phyloP scores from a whole-genome alignment of 768 basidiomycete genomes.

The Suillus lakei region DNA sequence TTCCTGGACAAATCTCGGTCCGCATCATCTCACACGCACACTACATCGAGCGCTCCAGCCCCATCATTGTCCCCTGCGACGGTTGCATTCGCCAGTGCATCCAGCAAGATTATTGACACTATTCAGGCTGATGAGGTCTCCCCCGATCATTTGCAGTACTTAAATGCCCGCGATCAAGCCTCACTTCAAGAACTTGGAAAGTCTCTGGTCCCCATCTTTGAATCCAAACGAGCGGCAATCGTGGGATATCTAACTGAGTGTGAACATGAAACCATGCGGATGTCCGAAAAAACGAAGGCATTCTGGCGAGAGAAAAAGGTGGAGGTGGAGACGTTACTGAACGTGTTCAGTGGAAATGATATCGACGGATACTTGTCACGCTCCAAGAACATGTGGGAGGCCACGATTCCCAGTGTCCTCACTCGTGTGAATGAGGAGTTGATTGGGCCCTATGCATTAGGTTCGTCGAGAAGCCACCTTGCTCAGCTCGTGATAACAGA shows the following conservation, averaged over 20 bases:
- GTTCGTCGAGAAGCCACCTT: conserved; percentile 41
- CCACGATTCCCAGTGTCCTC: conserved; percentile 49
- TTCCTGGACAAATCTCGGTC: conserved; percentile 87
- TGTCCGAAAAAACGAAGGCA: conserved; percentile 62
- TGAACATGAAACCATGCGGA: conserved; percentile 49
- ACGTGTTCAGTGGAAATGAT: conserved; percentile 52
- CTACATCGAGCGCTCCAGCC: conserved; percentile 74
- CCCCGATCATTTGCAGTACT: conserved; percentile 61
- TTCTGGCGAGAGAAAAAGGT: conserved; percentile 66
- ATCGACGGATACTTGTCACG: conserved; percentile 56
- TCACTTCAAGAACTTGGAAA: conserved; percentile 55
- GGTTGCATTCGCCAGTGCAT: conserved; percentile 56
- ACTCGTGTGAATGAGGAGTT: conserved; percentile 58
- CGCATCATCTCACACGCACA: conserved; percentile 64
- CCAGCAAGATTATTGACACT: conserved; percentile 45
- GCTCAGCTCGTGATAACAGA: background rate
- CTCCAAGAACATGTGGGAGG: conserved; percentile 59
- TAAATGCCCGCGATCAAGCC: conserved; percentile 61
- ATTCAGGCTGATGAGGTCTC: conserved; percentile 67
- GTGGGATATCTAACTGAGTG: conserved; percentile 55
- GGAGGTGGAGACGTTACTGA: conserved; percentile 46
- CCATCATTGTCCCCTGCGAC: conserved; percentile 82
- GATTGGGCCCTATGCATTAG: conserved; percentile 66
- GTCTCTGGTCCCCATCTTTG: conserved; percentile 45
- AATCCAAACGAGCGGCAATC: conserved; percentile 54